A percentile compares a stretch with the other conserved stretches of the same genome.
These are phyloP conservation scores for Hypoxylon sp. DNA, from an alignment of 2,329 filamentous ascomycete species.

Conservation along the genomic window DNA sequence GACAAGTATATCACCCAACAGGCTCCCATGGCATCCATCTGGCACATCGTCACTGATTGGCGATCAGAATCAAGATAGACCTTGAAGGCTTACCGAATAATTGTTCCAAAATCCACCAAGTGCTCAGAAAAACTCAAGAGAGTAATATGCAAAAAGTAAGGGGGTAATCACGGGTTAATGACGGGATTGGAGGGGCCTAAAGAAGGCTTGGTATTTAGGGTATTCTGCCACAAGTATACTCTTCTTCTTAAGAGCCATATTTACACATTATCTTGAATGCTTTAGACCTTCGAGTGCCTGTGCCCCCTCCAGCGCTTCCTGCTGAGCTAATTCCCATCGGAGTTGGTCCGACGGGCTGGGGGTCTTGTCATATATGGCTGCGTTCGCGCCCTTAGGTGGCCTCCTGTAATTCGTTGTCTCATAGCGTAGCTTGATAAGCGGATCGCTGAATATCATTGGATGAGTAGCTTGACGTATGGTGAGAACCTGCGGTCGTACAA, in stretches of 20 bases:
- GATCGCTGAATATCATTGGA: conserved; percentile 52
- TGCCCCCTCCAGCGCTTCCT: conserved; percentile 42
- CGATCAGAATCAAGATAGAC: too few relatives aligned
- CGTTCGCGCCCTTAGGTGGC: conserved; percentile 25
- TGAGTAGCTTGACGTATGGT: conserved; percentile 47
- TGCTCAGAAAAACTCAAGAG: too few relatives aligned
- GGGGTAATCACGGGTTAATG: not conserved
- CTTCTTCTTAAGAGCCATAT: not conserved
- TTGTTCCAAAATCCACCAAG: not conserved
- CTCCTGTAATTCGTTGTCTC: conserved; percentile 38
- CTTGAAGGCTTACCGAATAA: too few relatives aligned
- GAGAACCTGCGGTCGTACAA: conserved; percentile 36
- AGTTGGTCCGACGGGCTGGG: conserved; percentile 55
- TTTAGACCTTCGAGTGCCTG: conserved; percentile 32
- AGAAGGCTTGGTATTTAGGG: conserved; percentile 4
- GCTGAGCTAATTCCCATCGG: conserved; percentile 51
- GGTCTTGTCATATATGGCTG: conserved; percentile 46
- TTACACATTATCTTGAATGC: conserved; percentile 25
- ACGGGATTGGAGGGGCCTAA: not conserved
- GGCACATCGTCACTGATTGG: not conserved
- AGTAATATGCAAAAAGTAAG: not conserved
- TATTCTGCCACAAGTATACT: conserved; percentile 19
- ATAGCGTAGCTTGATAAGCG: conserved; percentile 49
- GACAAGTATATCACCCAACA: not conserved
- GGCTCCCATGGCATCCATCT: not conserved